These are phyloP conservation scores for Lactarius hatsudake DNA, from an alignment of 768 basidiomycete genomes.

Conservation along the genomic window DNA sequence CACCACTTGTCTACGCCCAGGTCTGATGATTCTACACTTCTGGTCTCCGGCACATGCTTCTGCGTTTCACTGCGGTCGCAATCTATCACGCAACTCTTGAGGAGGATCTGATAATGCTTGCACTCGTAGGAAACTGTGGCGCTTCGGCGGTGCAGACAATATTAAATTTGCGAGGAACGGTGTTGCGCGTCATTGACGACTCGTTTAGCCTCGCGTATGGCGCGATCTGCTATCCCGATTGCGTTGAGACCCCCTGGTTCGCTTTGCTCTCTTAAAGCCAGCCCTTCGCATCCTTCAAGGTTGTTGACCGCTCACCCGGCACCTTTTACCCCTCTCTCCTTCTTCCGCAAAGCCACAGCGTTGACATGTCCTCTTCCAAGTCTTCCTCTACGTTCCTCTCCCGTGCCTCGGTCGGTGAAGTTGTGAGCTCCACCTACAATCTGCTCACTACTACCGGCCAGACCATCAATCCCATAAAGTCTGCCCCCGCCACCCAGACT, in stretches of 20 bases:
- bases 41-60: background rate
- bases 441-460: background rate
- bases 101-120: background rate
- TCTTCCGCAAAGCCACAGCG: background rate
- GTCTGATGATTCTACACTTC: background rate
- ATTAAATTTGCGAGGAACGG: background rate
- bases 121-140: background rate
- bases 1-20: background rate
- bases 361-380: conserved; percentile 3
- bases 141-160: background rate
- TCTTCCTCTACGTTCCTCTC: conserved; percentile 5
- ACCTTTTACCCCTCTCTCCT: background rate
- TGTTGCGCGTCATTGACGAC: background rate
- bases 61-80: background rate
- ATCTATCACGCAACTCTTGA: background rate
- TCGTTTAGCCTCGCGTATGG: background rate
- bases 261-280: background rate
- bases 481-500: background rate
- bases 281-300: background rate
- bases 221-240: conserved; percentile 8
- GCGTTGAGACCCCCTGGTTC: background rate
- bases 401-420: conserved; percentile 12
- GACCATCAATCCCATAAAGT: background rate
- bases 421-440: background rate
- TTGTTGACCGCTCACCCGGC: background rate